phyloP scores from a whole-genome alignment of 805 yeast species.

The Lachancea sp. region DNA sequence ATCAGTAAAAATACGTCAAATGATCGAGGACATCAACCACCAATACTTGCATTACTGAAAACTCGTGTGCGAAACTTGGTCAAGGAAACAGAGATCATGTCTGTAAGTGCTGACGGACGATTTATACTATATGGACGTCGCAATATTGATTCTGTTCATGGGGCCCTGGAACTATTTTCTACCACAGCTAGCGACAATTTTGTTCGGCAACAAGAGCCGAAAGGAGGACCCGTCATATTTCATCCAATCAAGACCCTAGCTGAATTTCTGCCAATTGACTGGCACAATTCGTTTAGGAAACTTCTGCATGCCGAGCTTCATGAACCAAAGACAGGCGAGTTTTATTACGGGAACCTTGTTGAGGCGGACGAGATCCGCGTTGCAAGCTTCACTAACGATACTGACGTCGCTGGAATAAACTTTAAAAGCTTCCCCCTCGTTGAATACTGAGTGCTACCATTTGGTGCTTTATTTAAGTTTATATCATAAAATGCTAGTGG shows the following conservation, averaged over 20 bases:
- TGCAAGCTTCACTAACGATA: neutral
- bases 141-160: conserved; percentile 7
- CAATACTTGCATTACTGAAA: conserved; percentile 9
- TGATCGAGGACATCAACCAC: neutral
- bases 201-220: neutral
- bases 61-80: conserved; percentile 18
- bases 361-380: neutral
- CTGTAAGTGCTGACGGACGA: conserved; percentile 15
- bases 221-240: neutral
- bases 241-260: conserved; percentile 10
- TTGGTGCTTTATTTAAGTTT: conserved; percentile 1
- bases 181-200: conserved; percentile 12
- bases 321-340: neutral
- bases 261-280: conserved; percentile 1
- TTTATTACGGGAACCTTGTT: neutral
- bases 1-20: neutral
- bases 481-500: conserved; percentile 5
- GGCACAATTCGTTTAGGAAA: neutral
- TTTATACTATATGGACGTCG: conserved; percentile 21
- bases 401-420: conserved; percentile 3
- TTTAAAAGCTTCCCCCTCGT: neutral
- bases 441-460: neutral
- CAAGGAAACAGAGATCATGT: conserved; percentile 16
- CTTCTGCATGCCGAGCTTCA: conserved; percentile 1
- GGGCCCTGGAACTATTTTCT: conserved; percentile 22